Evolutionary conservation across 148 eudicot genomes (phyloP).

Genomic region (Rhododendron simsii): DNA sequence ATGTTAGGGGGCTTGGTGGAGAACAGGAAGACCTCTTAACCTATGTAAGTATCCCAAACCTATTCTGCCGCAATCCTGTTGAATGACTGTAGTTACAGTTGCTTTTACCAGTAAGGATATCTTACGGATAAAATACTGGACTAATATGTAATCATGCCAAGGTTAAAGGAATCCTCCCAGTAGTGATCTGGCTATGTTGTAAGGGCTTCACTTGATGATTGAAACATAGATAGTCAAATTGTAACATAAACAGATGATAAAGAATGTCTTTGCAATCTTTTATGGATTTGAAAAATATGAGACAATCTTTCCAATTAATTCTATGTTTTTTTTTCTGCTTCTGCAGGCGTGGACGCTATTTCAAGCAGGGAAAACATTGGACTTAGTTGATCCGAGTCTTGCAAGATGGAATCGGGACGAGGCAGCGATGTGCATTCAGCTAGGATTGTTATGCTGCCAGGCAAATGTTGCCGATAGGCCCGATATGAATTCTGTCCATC

Average conservation of each 20-base stretch:
- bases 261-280: not conserved
- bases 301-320: not conserved
- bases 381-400: constrained; percentile 54
- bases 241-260: not conserved
- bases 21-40: constrained; percentile 63
- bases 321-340: not conserved
- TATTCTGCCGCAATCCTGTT: not conserved
- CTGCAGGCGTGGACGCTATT: constrained; percentile 66
- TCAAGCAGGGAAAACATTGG: constrained; percentile 46
- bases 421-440: constrained; percentile 72
- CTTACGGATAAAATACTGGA: not conserved
- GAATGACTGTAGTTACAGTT: not conserved
- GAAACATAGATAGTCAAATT: not conserved
- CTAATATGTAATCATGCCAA: not conserved
- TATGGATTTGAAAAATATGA: not conserved
- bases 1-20: constrained; percentile 39
- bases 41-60: constrained; percentile 49
- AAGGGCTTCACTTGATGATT: not conserved
- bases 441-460: constrained; percentile 80
- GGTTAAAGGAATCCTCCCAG: not conserved
- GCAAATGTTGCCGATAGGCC: constrained; percentile 62
- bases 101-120: not conserved
- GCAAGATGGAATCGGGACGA: constrained; percentile 34
- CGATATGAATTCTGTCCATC: constrained; percentile 63
- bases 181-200: not conserved